Base-by-base conservation (phyloP, 768 basidiomycete species). In the Leccinum barrowsii region DNA sequence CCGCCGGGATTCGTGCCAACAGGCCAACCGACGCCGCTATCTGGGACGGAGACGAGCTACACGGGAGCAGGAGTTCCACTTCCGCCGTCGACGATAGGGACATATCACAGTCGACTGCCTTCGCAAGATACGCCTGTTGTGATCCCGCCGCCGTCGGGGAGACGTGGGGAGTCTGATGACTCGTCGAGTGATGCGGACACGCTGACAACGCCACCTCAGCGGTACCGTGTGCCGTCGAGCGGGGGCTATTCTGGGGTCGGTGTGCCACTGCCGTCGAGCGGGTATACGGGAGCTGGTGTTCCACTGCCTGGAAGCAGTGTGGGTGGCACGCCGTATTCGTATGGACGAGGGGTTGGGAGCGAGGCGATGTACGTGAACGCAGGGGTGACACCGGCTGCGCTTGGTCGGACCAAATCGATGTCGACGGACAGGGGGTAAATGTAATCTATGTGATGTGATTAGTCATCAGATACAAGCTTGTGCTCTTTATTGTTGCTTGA, bases 1-100 rank as follows among this genome's bases (percentile, higher is more conserved):
- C 77, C 77, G 2, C 74, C 71, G 1, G 77, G 77, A 5, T 78
- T 78, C 50, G 63, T 77, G 6, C 70, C 75, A 13, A 46, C 59
- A 11, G 71, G 71, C 0, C 66, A 59, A 5, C 59, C 67, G 8
- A 68, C 64, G 2, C 57, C 66, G 1, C 52, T 50, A 7, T 55
- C 54, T 19, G 55, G 63, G 30, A 56, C 59, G 28, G 66, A 55
- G 28, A 63, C 65, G 52, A 26, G 48, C 5, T 70, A 66, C 50
- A 70, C 68, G 30, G 69, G 68, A 0, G 68, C 64, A n/a, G 68
- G 64, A n/a, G 61, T 69, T 28, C 68, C 75, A 17, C 67, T 72
- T 10, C 76, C 70, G 8, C 65, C 68, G 15, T 73, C 73, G 34
- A 69, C 66, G 57, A 44, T 55, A 19, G 65, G 63, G 55, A 34